phyloP scores from a whole-genome alignment of 2,329 filamentous ascomycete species.

The Neopestalotiopsis sp. region DNA sequence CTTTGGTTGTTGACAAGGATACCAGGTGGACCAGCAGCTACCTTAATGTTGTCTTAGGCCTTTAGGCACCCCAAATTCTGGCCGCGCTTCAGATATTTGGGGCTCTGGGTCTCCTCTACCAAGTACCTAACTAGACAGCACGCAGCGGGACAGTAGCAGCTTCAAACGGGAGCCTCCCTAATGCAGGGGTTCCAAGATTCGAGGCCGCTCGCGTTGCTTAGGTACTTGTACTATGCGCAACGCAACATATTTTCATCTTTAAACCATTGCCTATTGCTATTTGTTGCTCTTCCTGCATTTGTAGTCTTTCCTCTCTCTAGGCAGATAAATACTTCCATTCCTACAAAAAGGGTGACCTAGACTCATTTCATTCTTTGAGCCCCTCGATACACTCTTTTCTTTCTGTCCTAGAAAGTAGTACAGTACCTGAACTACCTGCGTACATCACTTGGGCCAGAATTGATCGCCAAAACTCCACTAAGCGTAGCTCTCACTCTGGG shows the following conservation, averaged over 20 bases:
- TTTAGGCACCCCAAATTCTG: background rate
- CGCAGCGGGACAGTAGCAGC: background rate
- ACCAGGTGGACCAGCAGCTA: background rate
- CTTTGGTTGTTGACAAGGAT: background rate
- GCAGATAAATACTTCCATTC: background rate
- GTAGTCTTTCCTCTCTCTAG: background rate
- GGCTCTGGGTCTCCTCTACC: background rate
- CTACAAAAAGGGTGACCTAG: conserved; percentile 5
- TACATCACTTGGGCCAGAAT: background rate
- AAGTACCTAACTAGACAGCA: no score
- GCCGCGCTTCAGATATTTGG: conserved; percentile 5
- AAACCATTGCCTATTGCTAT: background rate
- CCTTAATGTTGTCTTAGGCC: background rate
- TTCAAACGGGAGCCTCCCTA: conserved; percentile 11
- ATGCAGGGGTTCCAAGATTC: conserved; percentile 11
- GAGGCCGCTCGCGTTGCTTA: background rate
- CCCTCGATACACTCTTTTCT: background rate
- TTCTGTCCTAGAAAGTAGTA: background rate
- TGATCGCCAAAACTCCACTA: background rate
- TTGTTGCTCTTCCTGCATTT: background rate
- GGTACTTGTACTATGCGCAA: background rate
- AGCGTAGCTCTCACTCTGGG: background rate
- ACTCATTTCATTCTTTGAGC: background rate
- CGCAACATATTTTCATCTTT: background rate
- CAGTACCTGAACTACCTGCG: background rate